phyloP scores from a whole-genome alignment of 257 asterid genomes.

The Orobanche coerulescens region DNA sequence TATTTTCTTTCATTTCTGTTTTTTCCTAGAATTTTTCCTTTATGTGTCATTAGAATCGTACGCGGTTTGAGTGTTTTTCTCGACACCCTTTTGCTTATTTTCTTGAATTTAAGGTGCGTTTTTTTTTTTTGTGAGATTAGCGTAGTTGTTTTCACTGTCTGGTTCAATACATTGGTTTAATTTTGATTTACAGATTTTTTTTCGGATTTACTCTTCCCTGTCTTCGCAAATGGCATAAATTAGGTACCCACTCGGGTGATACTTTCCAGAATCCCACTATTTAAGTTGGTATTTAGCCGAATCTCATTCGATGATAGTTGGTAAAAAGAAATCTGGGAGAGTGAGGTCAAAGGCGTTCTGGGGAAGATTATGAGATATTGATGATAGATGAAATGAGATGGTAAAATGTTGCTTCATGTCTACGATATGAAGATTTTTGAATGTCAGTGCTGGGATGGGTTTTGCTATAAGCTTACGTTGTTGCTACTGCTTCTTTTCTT shows the following conservation, averaged over 20 bases:
- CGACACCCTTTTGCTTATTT: neutral
- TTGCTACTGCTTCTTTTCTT: neutral
- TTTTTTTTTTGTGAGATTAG: neutral
- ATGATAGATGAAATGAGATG: constrained; percentile 2
- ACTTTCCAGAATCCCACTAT: neutral
- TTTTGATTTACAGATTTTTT: neutral
- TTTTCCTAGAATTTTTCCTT: neutral
- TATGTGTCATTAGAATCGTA: neutral
- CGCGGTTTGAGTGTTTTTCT: constrained; percentile 10
- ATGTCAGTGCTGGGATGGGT: neutral
- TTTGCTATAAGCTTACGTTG: neutral
- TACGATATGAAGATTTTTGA: neutral
- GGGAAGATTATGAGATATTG: neutral
- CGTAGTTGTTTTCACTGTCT: constrained; percentile 2
- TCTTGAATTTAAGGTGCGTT: constrained; percentile 22
- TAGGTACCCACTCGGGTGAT: neutral
- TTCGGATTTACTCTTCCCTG: neutral
- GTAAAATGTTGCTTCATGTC: constrained; percentile 15
- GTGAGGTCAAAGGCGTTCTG: neutral
- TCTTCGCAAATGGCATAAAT: neutral
- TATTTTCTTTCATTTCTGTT: neutral
- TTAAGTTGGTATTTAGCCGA: neutral
- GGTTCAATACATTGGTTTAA: neutral
- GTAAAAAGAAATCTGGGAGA: neutral
- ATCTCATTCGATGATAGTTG: neutral